Conservation (phyloP, 768 basidiomycete genomes). For the Collybiopsis confluens region DNA sequence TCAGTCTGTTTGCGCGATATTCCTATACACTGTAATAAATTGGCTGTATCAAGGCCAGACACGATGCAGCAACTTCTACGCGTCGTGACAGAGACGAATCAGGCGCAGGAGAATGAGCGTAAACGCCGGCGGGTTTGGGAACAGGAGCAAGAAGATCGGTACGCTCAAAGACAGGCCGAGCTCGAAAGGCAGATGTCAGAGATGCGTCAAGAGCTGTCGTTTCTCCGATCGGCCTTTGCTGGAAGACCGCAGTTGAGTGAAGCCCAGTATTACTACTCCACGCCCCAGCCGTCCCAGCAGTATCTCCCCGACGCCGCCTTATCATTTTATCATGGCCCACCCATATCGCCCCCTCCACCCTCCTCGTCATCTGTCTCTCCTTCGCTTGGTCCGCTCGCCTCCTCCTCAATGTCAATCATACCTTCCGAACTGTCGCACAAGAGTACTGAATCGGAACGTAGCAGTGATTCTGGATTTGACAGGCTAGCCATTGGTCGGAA, state of each 20-base stretch:
- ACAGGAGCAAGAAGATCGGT: slow-evolving; percentile 61
- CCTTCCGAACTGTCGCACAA: slow-evolving; percentile 4
- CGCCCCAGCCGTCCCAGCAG: slow-evolving; percentile 20
- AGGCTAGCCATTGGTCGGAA: slow-evolving; percentile 29
- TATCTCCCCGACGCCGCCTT: slow-evolving; percentile 18
- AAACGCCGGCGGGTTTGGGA: slow-evolving; percentile 65
- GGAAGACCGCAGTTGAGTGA: too few relatives aligned
- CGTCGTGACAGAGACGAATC: slow-evolving; percentile 50
- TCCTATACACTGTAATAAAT: neutral
- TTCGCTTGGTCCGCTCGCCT: slow-evolving; percentile 9
- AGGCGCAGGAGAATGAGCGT: slow-evolving; percentile 58
- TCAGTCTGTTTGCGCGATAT: slow-evolving; percentile 20
- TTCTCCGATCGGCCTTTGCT: slow-evolving; percentile 36
- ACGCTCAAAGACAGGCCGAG: slow-evolving; percentile 49
- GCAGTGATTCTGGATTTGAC: slow-evolving; percentile 33
- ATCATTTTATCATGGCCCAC: slow-evolving; percentile 16
- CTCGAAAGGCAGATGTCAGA: slow-evolving; percentile 52
- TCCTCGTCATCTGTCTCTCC: slow-evolving; percentile 17
- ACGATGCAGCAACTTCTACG: slow-evolving; percentile 59
- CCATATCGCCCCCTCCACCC: neutral
- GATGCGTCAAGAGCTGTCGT: slow-evolving; percentile 49
- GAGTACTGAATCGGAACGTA: slow-evolving; percentile 32
- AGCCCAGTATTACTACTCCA: too few relatives aligned
- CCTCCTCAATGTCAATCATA: neutral
- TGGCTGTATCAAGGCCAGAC: slow-evolving; percentile 16